Evolutionary conservation across 192 early-diverging fungal genomes (phyloP).

Genomic region (Paraglomus occultum): DNA sequence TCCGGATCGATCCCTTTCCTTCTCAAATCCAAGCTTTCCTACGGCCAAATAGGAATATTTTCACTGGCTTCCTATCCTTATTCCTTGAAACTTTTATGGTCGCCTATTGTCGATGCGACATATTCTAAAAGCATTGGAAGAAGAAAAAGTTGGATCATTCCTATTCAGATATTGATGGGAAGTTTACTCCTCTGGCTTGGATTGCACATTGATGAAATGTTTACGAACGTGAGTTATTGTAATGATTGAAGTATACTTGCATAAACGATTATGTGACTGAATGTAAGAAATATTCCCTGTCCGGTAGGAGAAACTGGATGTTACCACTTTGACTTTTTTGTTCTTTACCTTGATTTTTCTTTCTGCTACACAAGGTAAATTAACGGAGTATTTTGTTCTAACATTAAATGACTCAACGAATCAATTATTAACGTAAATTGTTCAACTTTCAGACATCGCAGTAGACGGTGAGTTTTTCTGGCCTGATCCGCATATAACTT

Average conservation of each 20-base stretch:
- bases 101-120: slow-evolving; percentile 92
- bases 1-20: slow-evolving; percentile 93
- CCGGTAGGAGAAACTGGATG: slow-evolving; percentile 55
- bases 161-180: slow-evolving; percentile 89
- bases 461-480: slow-evolving; percentile 45
- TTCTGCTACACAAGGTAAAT: slow-evolving; percentile 91
- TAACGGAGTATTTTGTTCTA: slow-evolving; percentile 42
- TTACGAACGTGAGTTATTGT: slow-evolving; percentile 33
- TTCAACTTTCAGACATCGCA: slow-evolving; percentile 50
- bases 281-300: background rate
- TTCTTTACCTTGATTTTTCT: slow-evolving; percentile 89
- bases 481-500: background rate
- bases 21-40: slow-evolving; percentile 91
- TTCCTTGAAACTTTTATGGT: slow-evolving; percentile 97
- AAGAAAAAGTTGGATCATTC: slow-evolving; percentile 98
- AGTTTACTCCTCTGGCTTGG: slow-evolving; percentile 79
- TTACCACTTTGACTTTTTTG: slow-evolving; percentile 66
- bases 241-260: background rate
- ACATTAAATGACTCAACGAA: too few species aligned
- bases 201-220: slow-evolving; percentile 66
- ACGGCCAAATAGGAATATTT: slow-evolving; percentile 90
- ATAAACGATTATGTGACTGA: too few species aligned
- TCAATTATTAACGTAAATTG: background rate
- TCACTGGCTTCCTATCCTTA: slow-evolving; percentile 96
- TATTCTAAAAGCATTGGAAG: slow-evolving; percentile 82